Base-by-base conservation (phyloP, 352 stramenopile species). In the Phytophthora tentaculata region DNA sequence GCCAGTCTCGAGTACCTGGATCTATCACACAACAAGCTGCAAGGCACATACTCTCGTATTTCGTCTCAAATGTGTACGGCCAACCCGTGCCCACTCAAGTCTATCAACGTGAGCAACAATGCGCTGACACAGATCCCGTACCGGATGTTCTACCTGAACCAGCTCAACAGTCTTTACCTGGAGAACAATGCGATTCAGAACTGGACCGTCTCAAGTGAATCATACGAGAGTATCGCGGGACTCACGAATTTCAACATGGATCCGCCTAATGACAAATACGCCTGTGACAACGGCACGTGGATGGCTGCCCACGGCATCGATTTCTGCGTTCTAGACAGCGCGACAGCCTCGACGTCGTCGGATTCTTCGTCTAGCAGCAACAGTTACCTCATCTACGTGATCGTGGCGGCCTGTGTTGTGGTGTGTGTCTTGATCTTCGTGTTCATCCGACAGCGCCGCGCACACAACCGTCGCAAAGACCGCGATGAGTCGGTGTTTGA, bases 341-440 rank as follows among this genome's bases (percentile, higher is more conserved):
- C 66, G 10, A 71, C 72, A 43, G 62, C 62, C 17, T 61, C 55
- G 4, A 65, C 70, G 1, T 52, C 60, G 23, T 69, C 61, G 8
- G 58, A 71, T 5, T 76, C 61, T 20, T 67, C 54, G 6, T 82
- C 73, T 4, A 66, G 60, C 32, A 77, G 60, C 59, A 83, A 79
- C 47, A 77, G 63, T 29, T 79, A 84, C 61, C 47, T 86, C 57
- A 74, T 80, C 45, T 79, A 81, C 52, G 56, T 79, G 54, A 72
- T 77, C 39, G 71, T 81, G 47, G 74, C 55, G 10, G 76, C 71
- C 14, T 83, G 73, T 39, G 48, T 86, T 17, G 56, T 86, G 22
- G 76, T 86, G 1, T 78, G 73, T n/a, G 64, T 79, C n/a, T 58
- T 86, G 43, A 62, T 86, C 22, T 86, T 86, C 50, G 65, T 84